Conservation (phyloP, 2,329 filamentous ascomycete genomes). For the Xylaria sp. region DNA sequence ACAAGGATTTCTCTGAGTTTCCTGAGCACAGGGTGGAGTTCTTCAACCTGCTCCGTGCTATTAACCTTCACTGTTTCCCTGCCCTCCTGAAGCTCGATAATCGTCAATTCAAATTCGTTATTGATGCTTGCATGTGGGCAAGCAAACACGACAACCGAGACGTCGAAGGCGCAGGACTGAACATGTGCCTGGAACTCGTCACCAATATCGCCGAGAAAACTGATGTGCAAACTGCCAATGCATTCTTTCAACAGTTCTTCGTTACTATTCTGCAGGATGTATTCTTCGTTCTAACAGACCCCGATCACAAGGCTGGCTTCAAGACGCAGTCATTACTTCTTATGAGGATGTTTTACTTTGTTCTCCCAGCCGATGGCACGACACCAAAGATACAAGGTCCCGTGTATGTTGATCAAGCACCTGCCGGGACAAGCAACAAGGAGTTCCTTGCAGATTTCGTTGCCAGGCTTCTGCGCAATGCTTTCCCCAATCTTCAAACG, state of each 20-base stretch:
- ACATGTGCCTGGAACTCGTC: slow-evolving; percentile 98
- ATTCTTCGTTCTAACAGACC: slow-evolving; percentile 97
- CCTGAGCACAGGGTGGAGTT: slow-evolving; percentile 99
- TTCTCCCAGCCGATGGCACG: slow-evolving; percentile 75
- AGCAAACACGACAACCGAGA: slow-evolving; percentile 99
- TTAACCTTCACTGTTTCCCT: slow-evolving; percentile 97
- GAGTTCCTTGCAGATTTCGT: slow-evolving; percentile 93
- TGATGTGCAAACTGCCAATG: slow-evolving; percentile 84
- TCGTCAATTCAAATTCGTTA: slow-evolving; percentile 98
- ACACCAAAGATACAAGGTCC: slow-evolving; percentile 90
- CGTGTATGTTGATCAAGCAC: slow-evolving; percentile 89
- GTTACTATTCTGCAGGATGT: slow-evolving; percentile 95
- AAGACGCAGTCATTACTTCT: slow-evolving; percentile 96
- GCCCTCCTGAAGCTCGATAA: slow-evolving; percentile 93
- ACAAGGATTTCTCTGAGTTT: slow-evolving; percentile 99
- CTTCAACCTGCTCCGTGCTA: slow-evolving; percentile 94
- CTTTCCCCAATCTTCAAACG: slow-evolving; percentile 93
- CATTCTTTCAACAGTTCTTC: slow-evolving; percentile 99
- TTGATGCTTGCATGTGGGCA: slow-evolving; percentile 99
- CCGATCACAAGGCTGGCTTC: slow-evolving; percentile 98
- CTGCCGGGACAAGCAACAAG: slow-evolving; percentile 84
- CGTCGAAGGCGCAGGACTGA: slow-evolving; percentile 93
- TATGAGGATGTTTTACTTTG: slow-evolving; percentile 95
- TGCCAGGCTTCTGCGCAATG: slow-evolving; percentile 82
- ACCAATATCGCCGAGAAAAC: slow-evolving; percentile 96